Evolutionary conservation across 2,329 filamentous ascomycete genomes (phyloP), one percentile per base, ranked within the genome.

Genomic region (Pseudogymnoascus sp.): DNA sequence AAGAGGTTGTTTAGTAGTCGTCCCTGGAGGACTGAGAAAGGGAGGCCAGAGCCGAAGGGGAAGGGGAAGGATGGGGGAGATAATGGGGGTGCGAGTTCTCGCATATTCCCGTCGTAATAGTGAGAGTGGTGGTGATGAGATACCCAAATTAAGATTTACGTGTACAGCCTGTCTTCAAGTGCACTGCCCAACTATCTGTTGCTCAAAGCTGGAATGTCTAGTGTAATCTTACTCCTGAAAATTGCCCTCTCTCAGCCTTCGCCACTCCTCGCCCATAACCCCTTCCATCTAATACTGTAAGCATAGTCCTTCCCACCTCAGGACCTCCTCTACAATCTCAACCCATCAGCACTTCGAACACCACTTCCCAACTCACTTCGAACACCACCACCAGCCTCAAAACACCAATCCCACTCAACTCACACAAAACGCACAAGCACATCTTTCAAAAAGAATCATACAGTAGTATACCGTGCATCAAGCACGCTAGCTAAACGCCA

Each of bases 401-500:
- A 31, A 10, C 24, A 21, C 21, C 21, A 21, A 17, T 17, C 17
- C 21, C 21, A 21, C 40, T n/a, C 41, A 47, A n/a, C 4, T 8
- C 21, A 47, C 39, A 6, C 9, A 39, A 21, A 21, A 40, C 8
- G 10, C 21, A 44, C 9, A 41, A n/a, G 13, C 40, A 44, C 24
- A 50, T 29, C 41, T 15, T 29, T 17, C 4, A 31, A 54, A 50
- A 54, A 33, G 44, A 54, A 54, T 54, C 44, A 54, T 54, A 54
- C 44, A 54, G 9, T 33, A 54, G 44, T 54, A 54, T 54, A 54
- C 44, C 44, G 26, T 54, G 44, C 44, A 10, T 54, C 44, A 33
- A 54, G 44, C 44, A 54, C 44, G 9, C 44, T 26, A 54, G 44
- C 44, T 54, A 54, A 54, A 54, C 44, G 44, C 44, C 44, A n/a